Conservation (phyloP, 441 rosid genomes). For the Populus hybrid region DNA sequence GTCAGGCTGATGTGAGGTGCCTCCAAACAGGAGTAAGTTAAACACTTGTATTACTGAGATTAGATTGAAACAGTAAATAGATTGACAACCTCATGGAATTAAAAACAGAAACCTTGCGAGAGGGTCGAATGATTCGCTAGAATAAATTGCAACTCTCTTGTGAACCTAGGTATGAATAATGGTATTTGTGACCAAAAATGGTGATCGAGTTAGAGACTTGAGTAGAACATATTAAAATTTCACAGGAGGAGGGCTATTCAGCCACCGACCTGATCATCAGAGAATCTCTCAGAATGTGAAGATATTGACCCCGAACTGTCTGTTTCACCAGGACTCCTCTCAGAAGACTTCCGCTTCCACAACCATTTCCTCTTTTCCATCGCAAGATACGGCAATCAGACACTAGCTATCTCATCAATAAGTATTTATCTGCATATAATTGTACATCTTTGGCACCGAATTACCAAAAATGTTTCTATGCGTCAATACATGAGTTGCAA, state of each 20-base stretch:
- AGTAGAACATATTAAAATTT: not conserved
- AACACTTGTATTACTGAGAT: not conserved
- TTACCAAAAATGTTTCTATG: not conserved
- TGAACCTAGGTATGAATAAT: not conserved
- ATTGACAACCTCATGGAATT: not conserved
- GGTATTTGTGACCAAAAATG: not conserved
- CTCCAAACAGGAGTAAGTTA: not conserved
- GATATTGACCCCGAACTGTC: constrained; percentile 67
- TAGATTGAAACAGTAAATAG: not conserved
- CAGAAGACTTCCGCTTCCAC: constrained; percentile 69
- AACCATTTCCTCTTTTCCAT: constrained; percentile 82
- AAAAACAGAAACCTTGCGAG: not conserved
- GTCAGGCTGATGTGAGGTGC: not conserved
- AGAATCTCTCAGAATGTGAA: constrained; percentile 63
- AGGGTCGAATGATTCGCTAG: not conserved
- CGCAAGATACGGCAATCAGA: constrained; percentile 8
- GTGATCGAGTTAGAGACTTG: not conserved
- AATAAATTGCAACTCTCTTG: not conserved
- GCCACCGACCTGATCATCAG: constrained; percentile 62
- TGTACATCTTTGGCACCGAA: constrained; percentile 9
- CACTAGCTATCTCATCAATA: not conserved
- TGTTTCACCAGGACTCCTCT: constrained; percentile 66
- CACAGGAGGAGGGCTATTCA: not conserved
- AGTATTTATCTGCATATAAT: constrained; percentile 32
- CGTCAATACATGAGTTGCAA: no score